Percentiles rank a stretch among this genome's conserved stretches.
These are phyloP conservation scores for Didymella segeticola DNA, from an alignment of 2,329 filamentous ascomycete genomes.

Conservation along the genomic window DNA sequence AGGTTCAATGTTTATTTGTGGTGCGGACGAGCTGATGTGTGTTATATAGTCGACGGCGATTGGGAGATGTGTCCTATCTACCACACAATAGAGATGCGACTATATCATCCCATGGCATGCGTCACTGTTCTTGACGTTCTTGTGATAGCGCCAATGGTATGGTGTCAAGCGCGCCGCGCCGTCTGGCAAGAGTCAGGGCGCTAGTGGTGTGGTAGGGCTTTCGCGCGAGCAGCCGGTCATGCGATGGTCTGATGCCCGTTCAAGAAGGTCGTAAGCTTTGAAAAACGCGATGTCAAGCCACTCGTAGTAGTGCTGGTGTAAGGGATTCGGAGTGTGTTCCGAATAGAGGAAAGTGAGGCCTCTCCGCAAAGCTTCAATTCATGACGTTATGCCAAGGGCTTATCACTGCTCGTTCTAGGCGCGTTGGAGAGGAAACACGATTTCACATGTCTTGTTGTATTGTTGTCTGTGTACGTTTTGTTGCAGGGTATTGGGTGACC, in stretches of 20 bases:
- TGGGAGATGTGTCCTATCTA: neutral
- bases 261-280: neutral
- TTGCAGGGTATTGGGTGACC: neutral
- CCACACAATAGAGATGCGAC: neutral
- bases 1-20: neutral
- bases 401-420: neutral
- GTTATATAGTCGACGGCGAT: neutral
- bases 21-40: neutral
- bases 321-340: neutral
- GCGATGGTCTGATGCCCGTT: slow-evolving; percentile 4
- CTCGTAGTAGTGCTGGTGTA: neutral
- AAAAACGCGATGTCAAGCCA: neutral
- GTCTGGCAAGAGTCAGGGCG: neutral
- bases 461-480: neutral
- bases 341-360: slow-evolving; percentile 1
- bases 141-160: slow-evolving; percentile 4
- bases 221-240: neutral
- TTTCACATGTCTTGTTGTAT: neutral
- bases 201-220: neutral
- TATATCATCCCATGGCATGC: neutral
- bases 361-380: slow-evolving; percentile 1
- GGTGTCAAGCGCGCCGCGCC: slow-evolving; percentile 6
- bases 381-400: slow-evolving; percentile 9
- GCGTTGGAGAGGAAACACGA: neutral
- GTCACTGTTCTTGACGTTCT: slow-evolving; percentile 1